Evolutionary conservation across 192 early-diverging fungal species (phyloP).

Genomic region (Umbelopsis vinacea): DNA sequence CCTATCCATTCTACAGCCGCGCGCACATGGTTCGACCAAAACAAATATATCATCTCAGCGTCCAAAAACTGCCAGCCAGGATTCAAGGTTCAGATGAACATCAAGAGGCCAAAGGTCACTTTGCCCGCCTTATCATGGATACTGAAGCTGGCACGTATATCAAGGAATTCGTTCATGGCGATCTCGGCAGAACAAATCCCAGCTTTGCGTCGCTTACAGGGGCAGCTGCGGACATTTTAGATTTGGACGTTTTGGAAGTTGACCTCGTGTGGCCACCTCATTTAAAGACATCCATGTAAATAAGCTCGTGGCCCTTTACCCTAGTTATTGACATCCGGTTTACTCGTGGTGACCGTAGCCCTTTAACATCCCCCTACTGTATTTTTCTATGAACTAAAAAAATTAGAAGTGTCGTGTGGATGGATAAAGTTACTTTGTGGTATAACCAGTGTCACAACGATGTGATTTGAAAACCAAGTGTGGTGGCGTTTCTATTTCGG

Average conservation of each 20-base stretch:
- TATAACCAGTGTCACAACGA: no score
- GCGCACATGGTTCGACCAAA: conserved; percentile 63
- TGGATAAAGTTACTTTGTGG: no score
- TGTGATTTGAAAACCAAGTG: no score
- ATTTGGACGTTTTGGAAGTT: conserved; percentile 85
- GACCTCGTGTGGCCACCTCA: conserved; percentile 84
- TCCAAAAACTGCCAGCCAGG: conserved; percentile 39
- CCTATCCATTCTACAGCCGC: conserved; percentile 36
- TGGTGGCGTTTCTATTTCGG: no score
- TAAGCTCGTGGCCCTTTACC: conserved; percentile 16
- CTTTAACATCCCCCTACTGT: no score
- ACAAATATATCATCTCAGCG: conserved; percentile 53
- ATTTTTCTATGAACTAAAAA: no score
- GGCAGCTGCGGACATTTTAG: conserved; percentile 72
- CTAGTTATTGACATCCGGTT: neutral
- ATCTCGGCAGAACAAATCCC: conserved; percentile 83
- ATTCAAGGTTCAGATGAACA: neutral
- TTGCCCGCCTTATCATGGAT: conserved; percentile 67
- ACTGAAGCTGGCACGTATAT: conserved; percentile 92
- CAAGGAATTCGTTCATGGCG: conserved; percentile 97
- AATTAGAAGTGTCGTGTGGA: no score
- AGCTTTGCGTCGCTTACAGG: conserved; percentile 67
- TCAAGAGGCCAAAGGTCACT: conserved; percentile 39
- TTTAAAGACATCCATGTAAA: conserved; percentile 7
- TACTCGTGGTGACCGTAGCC: neutral